A percentile compares a stretch with the other conserved stretches of the same genome.
Evolutionary conservation across 2,329 filamentous ascomycete species (phyloP).

Genomic region (Fusarium temperatum): DNA sequence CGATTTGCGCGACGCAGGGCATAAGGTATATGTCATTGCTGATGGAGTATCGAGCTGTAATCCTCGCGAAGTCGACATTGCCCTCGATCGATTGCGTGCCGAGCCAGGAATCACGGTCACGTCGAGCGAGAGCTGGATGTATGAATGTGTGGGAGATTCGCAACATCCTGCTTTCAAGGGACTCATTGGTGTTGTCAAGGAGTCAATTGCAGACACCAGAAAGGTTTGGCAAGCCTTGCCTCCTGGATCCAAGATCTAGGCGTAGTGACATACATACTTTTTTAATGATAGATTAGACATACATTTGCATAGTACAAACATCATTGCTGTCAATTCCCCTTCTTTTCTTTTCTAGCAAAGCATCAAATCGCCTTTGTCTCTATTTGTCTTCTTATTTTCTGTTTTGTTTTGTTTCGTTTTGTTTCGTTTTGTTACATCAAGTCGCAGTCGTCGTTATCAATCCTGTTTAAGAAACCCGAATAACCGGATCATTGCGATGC

Average conservation of each 20-base stretch:
- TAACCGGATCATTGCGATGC: constrained; percentile 28
- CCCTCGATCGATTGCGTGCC: constrained; percentile 76
- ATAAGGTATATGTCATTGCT: constrained; percentile 85
- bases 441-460: constrained; percentile 19
- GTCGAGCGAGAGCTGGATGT: constrained; percentile 88
- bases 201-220: constrained; percentile 75
- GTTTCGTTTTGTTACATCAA: constrained; percentile 21
- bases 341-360: constrained; percentile 5
- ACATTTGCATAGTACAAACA: not conserved
- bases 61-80: constrained; percentile 79
- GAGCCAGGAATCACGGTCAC: constrained; percentile 80
- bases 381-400: constrained; percentile 1
- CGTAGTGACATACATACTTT: not conserved
- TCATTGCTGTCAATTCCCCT: constrained; percentile 1
- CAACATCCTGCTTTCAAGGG: constrained; percentile 75
- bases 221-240: constrained; percentile 70
- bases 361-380: not conserved
- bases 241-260: constrained; percentile 64
- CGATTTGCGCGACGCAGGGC: constrained; percentile 78
- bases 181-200: constrained; percentile 82
- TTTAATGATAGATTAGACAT: constrained; percentile 5
- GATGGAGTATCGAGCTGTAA: constrained; percentile 93
- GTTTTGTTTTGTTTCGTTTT: not conserved
- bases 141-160: constrained; percentile 89
- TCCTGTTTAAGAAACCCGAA: not conserved